Evolutionary conservation across 176 grass and related monocot genomes (phyloP), one percentile per base, ranked within the genome.

Genomic region (Hordeum marinum): DNA sequence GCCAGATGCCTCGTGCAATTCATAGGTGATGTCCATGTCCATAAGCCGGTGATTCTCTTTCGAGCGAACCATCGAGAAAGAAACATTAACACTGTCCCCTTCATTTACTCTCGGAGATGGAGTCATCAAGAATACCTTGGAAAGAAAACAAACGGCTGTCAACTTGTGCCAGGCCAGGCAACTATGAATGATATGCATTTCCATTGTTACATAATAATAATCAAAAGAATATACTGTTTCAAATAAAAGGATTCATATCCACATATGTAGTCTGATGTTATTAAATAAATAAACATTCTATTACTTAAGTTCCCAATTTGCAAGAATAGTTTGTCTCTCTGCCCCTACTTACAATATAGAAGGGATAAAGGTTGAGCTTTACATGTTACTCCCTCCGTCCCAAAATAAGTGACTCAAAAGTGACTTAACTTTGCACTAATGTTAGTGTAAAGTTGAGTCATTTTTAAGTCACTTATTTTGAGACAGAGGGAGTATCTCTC

Each of bases 21-120:
- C 91, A 68, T 89, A 94, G 23, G 89, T 91, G 80, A 99, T 83
- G 9, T 96, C 94, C 74, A 99, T 72, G 78, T 99, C 92, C 94
- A 96, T 99, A 65, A 99, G 84, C 21, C 97, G 90, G 76, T 96
- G 97, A 57, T 99, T 96, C 87, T 99, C 91, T 83, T 94, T 96
- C 13, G 94, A 95, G 46, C 97, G 93, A 70, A 78, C 86, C 97
- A 99, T 96, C 18, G 57, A 80, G 82, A 99, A 99, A 39, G 94
- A 99, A 60, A 95, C 78, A 24, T 86, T 85, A 42, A 99, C 42
- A 76, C 21, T 89, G 91, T 96, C 94, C 68, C 97, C 92, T 83
- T 85, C 92, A 75, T 80, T 86, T 66, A 92, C 97, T 76, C 80
- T 94, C 63, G 80, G 70, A 75, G 88, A 42, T 34, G 93, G 91